A percentile compares a stretch with the other conserved stretches of the same genome.
These are phyloP conservation scores for Nicotiana obtusifolia DNA, from an alignment of 257 asterid genomes.

Conservation along the genomic window DNA sequence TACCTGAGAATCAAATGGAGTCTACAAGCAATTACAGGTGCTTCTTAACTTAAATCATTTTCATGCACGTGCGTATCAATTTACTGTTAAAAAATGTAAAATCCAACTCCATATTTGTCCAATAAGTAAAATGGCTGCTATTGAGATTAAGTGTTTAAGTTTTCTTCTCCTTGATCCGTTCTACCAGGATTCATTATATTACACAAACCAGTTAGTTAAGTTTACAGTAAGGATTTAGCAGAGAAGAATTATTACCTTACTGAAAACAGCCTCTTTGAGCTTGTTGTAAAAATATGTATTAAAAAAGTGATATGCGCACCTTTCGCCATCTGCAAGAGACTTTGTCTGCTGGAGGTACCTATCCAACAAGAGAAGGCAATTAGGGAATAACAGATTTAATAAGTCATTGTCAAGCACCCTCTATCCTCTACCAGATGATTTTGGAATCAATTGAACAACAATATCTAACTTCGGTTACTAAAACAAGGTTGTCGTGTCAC, in stretches of 20 bases:
- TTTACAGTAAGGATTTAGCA: not conserved
- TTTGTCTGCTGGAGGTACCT: slow-evolving; percentile 72
- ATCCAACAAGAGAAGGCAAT: slow-evolving; percentile 17
- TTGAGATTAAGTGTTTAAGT: not conserved
- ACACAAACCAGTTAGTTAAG: not conserved
- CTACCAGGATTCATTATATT: not conserved
- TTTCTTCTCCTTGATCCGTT: not conserved
- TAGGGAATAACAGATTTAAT: slow-evolving; percentile 1
- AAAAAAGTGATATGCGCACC: slow-evolving; percentile 53
- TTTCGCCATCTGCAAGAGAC: slow-evolving; percentile 27
- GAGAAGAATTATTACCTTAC: slow-evolving; percentile 47
- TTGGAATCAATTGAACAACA: not conserved
- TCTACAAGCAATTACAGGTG: not conserved
- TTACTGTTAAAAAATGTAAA: not conserved
- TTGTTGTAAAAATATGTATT: slow-evolving; percentile 85
- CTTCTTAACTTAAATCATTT: not conserved
- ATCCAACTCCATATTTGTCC: not conserved
- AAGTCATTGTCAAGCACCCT: not conserved
- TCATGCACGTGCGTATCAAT: not conserved
- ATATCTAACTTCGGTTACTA: not conserved
- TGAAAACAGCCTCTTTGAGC: slow-evolving; percentile 57
- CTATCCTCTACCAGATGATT: not conserved
- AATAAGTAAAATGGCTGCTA: not conserved
- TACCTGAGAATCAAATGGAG: not conserved
- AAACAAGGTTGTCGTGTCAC: not conserved